A percentile compares a stretch with the other conserved stretches of the same genome.
phyloP scores from a whole-genome alignment of 2,329 filamentous ascomycete species.

The Massarina eburnea region DNA sequence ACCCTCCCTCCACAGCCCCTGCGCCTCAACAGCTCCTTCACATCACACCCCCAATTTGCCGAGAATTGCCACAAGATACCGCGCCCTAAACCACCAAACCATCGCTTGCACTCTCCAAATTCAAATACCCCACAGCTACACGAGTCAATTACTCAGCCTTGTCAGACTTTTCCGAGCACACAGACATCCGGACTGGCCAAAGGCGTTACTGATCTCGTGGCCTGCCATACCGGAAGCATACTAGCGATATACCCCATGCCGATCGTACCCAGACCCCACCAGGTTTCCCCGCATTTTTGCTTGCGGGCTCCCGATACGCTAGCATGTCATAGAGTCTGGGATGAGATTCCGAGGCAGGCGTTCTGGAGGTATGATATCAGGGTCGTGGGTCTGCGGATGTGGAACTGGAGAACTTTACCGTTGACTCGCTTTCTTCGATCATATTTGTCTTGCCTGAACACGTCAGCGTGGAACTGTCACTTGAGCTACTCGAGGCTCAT shows the following conservation, averaged over 20 bases:
- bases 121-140: no score
- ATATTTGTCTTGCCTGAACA: neutral
- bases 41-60: no score
- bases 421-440: constrained; percentile 1
- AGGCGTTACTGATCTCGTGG: neutral
- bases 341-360: neutral
- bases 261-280: neutral
- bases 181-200: neutral
- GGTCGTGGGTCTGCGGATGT: neutral
- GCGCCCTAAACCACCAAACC: no score
- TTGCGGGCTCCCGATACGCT: constrained; percentile 10
- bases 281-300: constrained; percentile 9
- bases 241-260: constrained; percentile 1
- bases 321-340: neutral
- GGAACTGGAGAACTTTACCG: no score
- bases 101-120: no score
- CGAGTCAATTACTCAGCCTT: no score
- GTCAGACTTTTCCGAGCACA: no score
- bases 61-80: no score
- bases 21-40: no score
- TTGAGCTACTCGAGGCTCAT: neutral
- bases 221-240: neutral
- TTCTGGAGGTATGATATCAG: neutral
- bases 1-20: no score
- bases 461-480: neutral